phyloP scores from a whole-genome alignment of 352 stramenopile species.

The Salisapilia sapeloensis region DNA sequence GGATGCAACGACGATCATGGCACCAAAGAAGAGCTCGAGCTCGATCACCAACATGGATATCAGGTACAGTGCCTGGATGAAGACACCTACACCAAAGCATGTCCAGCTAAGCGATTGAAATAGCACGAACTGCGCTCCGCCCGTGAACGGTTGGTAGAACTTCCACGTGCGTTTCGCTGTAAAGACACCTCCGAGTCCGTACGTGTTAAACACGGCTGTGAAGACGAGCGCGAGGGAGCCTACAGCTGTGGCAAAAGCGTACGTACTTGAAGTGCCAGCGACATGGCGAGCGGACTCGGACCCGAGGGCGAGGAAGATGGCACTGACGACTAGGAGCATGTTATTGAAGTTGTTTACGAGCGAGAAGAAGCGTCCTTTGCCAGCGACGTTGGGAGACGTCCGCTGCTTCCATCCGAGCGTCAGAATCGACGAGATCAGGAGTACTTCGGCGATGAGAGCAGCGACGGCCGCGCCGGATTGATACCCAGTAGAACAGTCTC shows the following conservation, averaged over 20 bases:
- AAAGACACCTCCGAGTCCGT: slow-evolving; percentile 54
- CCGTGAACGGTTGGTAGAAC: slow-evolving; percentile 73
- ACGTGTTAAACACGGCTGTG: slow-evolving; percentile 71
- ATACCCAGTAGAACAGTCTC: slow-evolving; percentile 21
- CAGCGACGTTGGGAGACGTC: slow-evolving; percentile 11
- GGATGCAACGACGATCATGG: slow-evolving; percentile 37
- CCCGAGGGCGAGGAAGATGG: slow-evolving; percentile 29
- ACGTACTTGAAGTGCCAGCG: slow-evolving; percentile 13
- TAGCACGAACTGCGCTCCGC: slow-evolving; percentile 51
- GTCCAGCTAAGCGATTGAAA: slow-evolving; percentile 69
- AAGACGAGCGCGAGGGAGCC: slow-evolving; percentile 49
- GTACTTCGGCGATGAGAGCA: slow-evolving; percentile 52
- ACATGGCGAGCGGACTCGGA: slow-evolving; percentile 37
- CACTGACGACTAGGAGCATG: slow-evolving; percentile 58
- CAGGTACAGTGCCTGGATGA: slow-evolving; percentile 59
- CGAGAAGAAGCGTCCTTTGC: slow-evolving; percentile 34
- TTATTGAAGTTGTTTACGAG: slow-evolving; percentile 80
- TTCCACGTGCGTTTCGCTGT: slow-evolving; percentile 60
- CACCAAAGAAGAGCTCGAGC: slow-evolving; percentile 60
- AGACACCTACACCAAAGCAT: slow-evolving; percentile 46
- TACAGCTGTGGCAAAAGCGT: slow-evolving; percentile 34
- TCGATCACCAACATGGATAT: slow-evolving; percentile 64
- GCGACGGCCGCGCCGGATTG: slow-evolving; percentile 33
- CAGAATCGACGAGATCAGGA: slow-evolving; percentile 66
- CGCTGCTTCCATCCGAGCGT: slow-evolving; percentile 24